Evolutionary conservation across 2,329 filamentous ascomycete genomes (phyloP), one percentile per base, ranked within the genome.

Genomic region (Phymatotrichopsis omnivora): DNA sequence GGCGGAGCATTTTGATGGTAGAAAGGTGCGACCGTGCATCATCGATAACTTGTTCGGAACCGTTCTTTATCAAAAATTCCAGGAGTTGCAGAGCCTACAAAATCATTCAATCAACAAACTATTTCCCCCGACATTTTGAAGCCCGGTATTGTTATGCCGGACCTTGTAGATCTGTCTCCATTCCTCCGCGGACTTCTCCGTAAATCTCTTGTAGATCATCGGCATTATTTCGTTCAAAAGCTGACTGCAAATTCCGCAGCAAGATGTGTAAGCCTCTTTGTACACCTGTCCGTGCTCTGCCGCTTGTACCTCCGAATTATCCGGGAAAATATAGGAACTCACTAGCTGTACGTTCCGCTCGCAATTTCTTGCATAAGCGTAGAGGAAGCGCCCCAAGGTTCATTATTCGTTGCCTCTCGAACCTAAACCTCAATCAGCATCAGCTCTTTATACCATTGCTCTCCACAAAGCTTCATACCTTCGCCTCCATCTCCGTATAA

Each of bases 161-260:
- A 85, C 82, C 72, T 98, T 98, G 75, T 98, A 98, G 62, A 98
- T 98, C 65, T 98, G 91, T 57, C 91, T 78, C 91, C 91, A 98
- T 68, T 98, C 91, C 64, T 98, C 91, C 45, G 91, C 89, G 6
- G 86, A 75, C 71, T 98, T 98, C 64, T 98, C 91, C 51, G 91
- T 98, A 66, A 98, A 98, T 55, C 91, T 84, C 61, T 93, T 91
- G 71, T 98, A 98, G 62, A 98, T 94, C 85, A 98, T 91, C 56
- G 91, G 91, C 91, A 98, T 98, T 63, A 98, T 96, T 66, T 98
- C 91, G 66, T 96, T 96, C 46, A 98, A 78, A 41, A 87, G 77
- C 77, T 94, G 86, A 64, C 89, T 95, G 62, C 30, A 41, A 28
- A 27, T 39, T 36, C 25, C 33, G 25, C 32, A 28, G 19, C n/a